Base-by-base conservation (phyloP, 169 alveolate species). In the Cytauxzoon felis region DNA sequence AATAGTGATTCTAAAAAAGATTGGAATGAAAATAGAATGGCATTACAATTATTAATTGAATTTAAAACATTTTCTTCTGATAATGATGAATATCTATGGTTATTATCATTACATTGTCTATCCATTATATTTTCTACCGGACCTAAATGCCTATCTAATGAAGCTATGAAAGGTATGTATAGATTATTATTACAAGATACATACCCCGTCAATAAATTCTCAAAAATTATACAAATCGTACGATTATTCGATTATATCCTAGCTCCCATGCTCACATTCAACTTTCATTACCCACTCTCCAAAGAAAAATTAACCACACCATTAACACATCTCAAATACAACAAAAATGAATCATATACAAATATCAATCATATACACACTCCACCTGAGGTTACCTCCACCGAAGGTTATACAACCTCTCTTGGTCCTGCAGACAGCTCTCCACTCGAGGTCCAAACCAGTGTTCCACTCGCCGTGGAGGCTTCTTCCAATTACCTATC, bases 181-280 rank as follows among this genome's bases (percentile, higher is more conserved):
- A 73, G 64, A 36, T 11, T 73, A 57, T 38, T 73, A 47, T 57
- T 73, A 38, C 68, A 73, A 45, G 76, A 73, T 41, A 24, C 60
- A 13, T 42, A 49, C 16, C 83, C 83, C 3, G 45, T 21, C 11
- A 67, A 57, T 9, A 6, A 30, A 21, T 73, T 69, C 33, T 34
- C 59, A 21, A 43, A 32, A 33, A 63, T 64, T 0, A 48, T 68
- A 18, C 83, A 63, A 34, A 54, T 73, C 4, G 53, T 56, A 18
- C 27, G 83, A 18, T 63, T 73, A 62, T 73, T 73, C 63, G 83
- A 73, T 42, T 61, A 73, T 27, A 16, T 73, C 16, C 63, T 73
- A 30, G 27, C 83, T 36, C 83, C 83, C 18, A 73, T 49, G 24
- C 71, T 73, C 26, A 63, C 83, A 8, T 41, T 36, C 53, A 73